Base-by-base conservation (phyloP, 1,284 basidiomycete species). In the Stereum hirsutum region DNA sequence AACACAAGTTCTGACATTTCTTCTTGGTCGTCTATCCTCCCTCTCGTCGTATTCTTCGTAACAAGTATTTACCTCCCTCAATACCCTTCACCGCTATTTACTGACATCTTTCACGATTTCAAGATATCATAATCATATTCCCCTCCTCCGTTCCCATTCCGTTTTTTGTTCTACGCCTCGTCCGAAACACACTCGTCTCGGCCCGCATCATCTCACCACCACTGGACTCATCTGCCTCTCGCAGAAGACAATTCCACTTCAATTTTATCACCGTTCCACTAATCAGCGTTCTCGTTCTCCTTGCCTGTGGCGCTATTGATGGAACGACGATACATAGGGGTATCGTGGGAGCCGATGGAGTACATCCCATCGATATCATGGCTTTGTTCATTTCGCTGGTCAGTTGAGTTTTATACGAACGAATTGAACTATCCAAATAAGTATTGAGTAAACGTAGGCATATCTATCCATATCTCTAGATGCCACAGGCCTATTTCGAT, bases 401-500 rank as follows among this genome's bases (percentile, higher is more conserved):
- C 23, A 26, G 50, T 46, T 19, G 45, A 47, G 65, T 60, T 11
- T 15, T 37, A 10, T 15, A 2, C n/a, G 11, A 10, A 14, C 17
- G 12, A 8, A 12, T 20, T 26, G n/a, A n/a, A n/a, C n/a, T n/a
- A n/a, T n/a, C n/a, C n/a, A n/a, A n/a, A n/a, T n/a, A 15, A 30
- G 24, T 17, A 17, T 20, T 35, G 11, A 35, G 15, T 24, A 14
- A 14, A 14, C 7, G 15, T 39, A 77, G 73, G 93, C 93, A 0
- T 99, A 98, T 65, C 87, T 98, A 66, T 83, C 94, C 3, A 86
- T 97, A 40, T 91, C 91, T 0, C 74, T 98, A 30, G 94, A 99
- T 56, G 75, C 85, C 6, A 93, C 91, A 0, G 94, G 95, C 2
- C 69, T 95, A 10, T 72, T 98, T 4, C 80, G 87, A 36, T 88